phyloP scores from a whole-genome alignment of 2,329 filamentous ascomycete genomes.

The Emergomyces pasteurianus region DNA sequence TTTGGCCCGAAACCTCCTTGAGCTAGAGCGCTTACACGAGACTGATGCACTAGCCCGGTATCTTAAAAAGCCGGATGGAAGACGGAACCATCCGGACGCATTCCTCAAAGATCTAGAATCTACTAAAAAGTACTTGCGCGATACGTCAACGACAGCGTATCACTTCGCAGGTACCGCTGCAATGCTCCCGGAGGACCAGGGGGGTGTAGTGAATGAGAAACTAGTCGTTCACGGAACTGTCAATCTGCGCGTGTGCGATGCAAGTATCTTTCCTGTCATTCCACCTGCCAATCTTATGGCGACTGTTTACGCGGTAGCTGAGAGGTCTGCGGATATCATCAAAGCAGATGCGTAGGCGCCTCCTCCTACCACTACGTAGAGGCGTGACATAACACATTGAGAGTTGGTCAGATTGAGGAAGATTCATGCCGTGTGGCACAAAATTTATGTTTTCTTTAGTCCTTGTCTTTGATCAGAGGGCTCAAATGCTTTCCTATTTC shows the following conservation, averaged over 20 bases:
- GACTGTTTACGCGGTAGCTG: constrained; percentile 21
- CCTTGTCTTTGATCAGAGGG: not conserved
- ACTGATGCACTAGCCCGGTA: constrained; percentile 5
- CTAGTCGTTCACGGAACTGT: constrained; percentile 23
- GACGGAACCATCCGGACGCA: not conserved
- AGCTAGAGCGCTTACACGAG: constrained; percentile 12
- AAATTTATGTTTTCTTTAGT: not conserved
- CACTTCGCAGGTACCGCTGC: constrained; percentile 21
- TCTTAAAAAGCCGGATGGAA: not conserved
- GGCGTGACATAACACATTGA: not conserved
- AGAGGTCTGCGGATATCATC: constrained; percentile 21
- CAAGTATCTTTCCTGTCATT: constrained; percentile 20
- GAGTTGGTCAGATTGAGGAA: not conserved
- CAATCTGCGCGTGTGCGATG: constrained; percentile 24
- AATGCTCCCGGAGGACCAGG: constrained; percentile 22
- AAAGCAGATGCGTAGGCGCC: constrained; percentile 11
- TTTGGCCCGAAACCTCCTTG: constrained; percentile 15
- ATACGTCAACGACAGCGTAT: constrained; percentile 18
- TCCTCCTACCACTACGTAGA: not conserved
- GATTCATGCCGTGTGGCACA: not conserved
- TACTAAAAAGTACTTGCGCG: not conserved
- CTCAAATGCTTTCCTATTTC: not conserved
- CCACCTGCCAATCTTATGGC: constrained; percentile 17
- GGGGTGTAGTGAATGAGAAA: constrained; percentile 23
- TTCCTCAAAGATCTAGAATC: not conserved